Conservation (phyloP, 1,284 basidiomycete genomes). For the Ceratobasidium sp. region DNA sequence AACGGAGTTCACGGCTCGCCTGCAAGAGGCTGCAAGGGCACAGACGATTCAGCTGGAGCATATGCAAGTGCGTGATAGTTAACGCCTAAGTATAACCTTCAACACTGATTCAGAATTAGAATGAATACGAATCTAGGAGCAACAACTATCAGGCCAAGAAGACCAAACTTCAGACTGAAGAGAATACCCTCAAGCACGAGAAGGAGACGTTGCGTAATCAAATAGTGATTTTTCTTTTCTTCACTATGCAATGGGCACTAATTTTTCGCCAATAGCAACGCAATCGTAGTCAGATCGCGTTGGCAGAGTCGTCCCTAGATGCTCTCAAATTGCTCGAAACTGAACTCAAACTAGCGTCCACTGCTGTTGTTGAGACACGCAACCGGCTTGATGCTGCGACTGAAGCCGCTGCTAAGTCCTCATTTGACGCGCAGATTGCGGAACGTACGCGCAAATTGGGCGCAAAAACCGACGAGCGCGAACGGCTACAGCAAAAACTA, state of each 20-base stretch:
- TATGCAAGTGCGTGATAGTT: constrained; percentile 62
- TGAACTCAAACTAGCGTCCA: constrained; percentile 59
- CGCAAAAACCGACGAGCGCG: constrained; percentile 59
- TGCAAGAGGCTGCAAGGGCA: constrained; percentile 67
- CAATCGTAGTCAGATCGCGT: constrained; percentile 63
- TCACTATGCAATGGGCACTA: background rate
- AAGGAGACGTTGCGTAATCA: constrained; percentile 38
- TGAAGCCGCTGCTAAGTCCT: constrained; percentile 58
- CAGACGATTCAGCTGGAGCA: constrained; percentile 67
- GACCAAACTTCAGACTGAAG: constrained; percentile 47
- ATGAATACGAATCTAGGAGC: constrained; percentile 35
- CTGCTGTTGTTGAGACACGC: constrained; percentile 28
- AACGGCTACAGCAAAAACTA: constrained; percentile 64
- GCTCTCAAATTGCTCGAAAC: constrained; percentile 65
- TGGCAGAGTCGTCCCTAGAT: constrained; percentile 66
- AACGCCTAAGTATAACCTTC: background rate
- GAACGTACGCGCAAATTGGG: constrained; percentile 34
- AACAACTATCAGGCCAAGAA: constrained; percentile 53
- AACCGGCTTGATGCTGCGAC: constrained; percentile 66
- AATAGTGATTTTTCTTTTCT: constrained; percentile 56
- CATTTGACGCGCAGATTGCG: constrained; percentile 38
- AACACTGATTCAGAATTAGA: constrained; percentile 30
- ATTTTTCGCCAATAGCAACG: constrained; percentile 56
- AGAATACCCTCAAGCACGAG: constrained; percentile 41
- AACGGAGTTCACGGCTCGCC: constrained; percentile 70